phyloP scores from a whole-genome alignment of 1,284 basidiomycete genomes.

The Cutaneotrichosporon cyanovorans region DNA sequence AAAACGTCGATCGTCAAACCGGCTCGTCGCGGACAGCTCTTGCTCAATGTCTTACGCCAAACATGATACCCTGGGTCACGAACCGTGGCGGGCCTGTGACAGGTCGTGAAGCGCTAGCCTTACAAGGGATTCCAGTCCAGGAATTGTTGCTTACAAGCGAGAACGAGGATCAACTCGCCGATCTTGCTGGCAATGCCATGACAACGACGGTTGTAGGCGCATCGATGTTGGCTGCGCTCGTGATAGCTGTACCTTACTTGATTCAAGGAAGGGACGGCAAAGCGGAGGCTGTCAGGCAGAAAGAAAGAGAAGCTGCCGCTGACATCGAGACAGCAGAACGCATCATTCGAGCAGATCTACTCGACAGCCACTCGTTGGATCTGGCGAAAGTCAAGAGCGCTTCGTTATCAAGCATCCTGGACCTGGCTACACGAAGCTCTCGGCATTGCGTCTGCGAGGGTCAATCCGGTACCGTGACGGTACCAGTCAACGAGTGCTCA shows the following conservation, averaged over 20 bases:
- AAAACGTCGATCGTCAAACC: constrained; percentile 86
- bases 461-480: constrained; percentile 63
- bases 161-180: constrained; percentile 85
- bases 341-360: constrained; percentile 63
- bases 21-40: constrained; percentile 74
- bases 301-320: constrained; percentile 44
- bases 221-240: constrained; percentile 74
- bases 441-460: constrained; percentile 86
- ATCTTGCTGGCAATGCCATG: constrained; percentile 95
- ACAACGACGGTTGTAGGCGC: constrained; percentile 91
- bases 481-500: constrained; percentile 62
- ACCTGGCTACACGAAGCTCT: constrained; percentile 60
- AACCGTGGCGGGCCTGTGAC: constrained; percentile 95
- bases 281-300: constrained; percentile 43
- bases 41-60: constrained; percentile 84
- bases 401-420: constrained; percentile 56
- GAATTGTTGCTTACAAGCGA: constrained; percentile 86
- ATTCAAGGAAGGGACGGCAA: constrained; percentile 57
- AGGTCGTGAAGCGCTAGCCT: constrained; percentile 80
- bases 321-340: constrained; percentile 48
- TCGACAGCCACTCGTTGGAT: constrained; percentile 59
- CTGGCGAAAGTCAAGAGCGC: constrained; percentile 54
- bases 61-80: constrained; percentile 93
- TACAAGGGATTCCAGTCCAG: constrained; percentile 88
- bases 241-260: constrained; percentile 58